Conservation (phyloP, 148 eudicot species). For the Camellia granthamiana region DNA sequence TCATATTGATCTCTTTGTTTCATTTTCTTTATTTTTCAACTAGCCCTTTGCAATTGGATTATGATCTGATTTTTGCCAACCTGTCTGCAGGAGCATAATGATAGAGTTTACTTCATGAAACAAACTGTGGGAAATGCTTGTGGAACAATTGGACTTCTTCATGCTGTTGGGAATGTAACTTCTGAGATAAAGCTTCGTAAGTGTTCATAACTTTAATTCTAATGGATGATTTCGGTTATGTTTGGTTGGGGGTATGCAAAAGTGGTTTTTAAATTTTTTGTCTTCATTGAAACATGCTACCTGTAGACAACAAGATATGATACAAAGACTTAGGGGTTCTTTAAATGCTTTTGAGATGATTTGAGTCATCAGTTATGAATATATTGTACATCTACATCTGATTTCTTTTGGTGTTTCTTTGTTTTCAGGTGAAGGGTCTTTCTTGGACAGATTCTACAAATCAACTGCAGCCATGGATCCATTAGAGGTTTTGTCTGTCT, state of each 20-base stretch:
- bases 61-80: not conserved
- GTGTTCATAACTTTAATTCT: slow-evolving; percentile 14
- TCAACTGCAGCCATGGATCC: slow-evolving; percentile 76
- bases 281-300: not conserved
- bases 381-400: too few species aligned
- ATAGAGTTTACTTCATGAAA: slow-evolving; percentile 76
- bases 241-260: not conserved
- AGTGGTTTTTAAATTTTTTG: not conserved
- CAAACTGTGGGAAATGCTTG: slow-evolving; percentile 99
- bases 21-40: not conserved
- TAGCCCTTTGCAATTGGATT: not conserved
- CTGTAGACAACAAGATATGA: not conserved
- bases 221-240: not conserved
- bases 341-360: too few species aligned
- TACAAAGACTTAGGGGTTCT: not conserved
- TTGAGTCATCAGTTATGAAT: not conserved
- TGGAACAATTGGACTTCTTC: slow-evolving; percentile 94
- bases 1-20: not conserved
- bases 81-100: slow-evolving; percentile 46
- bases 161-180: slow-evolving; percentile 85
- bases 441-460: slow-evolving; percentile 79
- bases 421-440: slow-evolving; percentile 72
- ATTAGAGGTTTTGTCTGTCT: slow-evolving; percentile 47
- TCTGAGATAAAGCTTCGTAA: slow-evolving; percentile 85
- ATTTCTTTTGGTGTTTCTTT: slow-evolving; percentile 3